These are phyloP conservation scores for Betula pendula DNA, from an alignment of 306 rosid species.

Conservation along the genomic window DNA sequence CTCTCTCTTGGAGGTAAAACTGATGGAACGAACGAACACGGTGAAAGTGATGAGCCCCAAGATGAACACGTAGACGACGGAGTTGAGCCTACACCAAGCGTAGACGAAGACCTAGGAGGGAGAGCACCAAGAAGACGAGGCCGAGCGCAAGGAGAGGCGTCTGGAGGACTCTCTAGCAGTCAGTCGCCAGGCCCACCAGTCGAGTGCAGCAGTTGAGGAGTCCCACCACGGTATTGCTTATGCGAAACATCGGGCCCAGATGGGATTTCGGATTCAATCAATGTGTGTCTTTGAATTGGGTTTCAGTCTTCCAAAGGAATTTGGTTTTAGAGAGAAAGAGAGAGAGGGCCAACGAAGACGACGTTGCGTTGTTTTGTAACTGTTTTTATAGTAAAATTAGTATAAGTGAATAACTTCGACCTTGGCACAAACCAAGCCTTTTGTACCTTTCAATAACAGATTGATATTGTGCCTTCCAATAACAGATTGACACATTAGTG, in stretches of 20 bases:
- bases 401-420: too few relatives aligned
- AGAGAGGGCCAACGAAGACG: not conserved
- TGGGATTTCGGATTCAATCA: not conserved
- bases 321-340: not conserved
- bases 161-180: slow-evolving; percentile 62
- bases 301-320: too few relatives aligned
- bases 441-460: too few relatives aligned
- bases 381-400: not conserved
- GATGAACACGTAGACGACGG: slow-evolving; percentile 54
- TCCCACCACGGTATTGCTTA: slow-evolving; percentile 63
- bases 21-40: too few relatives aligned
- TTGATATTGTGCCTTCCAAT: too few relatives aligned
- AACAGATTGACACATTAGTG: too few relatives aligned
- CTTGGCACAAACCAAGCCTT: too few relatives aligned
- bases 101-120: slow-evolving; percentile 63
- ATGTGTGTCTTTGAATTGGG: too few relatives aligned
- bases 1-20: too few relatives aligned
- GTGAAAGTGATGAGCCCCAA: slow-evolving; percentile 55
- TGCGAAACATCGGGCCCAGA: slow-evolving; percentile 40
- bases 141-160: slow-evolving; percentile 63
- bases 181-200: slow-evolving; percentile 44
- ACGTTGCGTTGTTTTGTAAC: not conserved
- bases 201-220: slow-evolving; percentile 53
- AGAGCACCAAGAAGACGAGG: slow-evolving; percentile 37
- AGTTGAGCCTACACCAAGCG: slow-evolving; percentile 47